Evolutionary conservation across 1,139 yeast species (phyloP).

Genomic region (Tardiomyces blankii): DNA sequence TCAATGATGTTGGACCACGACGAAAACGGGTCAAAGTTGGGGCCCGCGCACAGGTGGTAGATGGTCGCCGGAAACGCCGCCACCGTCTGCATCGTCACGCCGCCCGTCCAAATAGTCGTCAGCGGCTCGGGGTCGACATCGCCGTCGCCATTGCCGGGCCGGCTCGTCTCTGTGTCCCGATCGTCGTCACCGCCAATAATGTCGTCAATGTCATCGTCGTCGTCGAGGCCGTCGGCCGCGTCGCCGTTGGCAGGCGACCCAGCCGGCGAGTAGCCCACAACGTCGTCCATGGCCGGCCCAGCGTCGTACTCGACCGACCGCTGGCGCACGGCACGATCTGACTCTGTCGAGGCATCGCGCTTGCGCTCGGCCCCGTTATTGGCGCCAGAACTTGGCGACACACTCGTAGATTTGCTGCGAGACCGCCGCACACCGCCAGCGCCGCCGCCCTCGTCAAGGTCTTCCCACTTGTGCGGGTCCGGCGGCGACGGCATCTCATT

Average conservation of each 20-base stretch:
- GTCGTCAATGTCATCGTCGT: conserved; percentile 26
- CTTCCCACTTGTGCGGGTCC: neutral
- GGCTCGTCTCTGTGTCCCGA: neutral
- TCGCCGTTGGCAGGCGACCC: conserved; percentile 9
- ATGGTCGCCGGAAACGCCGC: conserved; percentile 38
- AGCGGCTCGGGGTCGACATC: neutral
- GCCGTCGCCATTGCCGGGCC: neutral
- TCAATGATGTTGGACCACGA: conserved; percentile 24
- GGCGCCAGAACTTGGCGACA: neutral
- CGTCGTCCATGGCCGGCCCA: conserved; percentile 10
- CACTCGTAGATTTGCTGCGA: neutral
- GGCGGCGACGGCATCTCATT: neutral
- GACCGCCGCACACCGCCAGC: no score
- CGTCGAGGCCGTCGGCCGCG: conserved; percentile 9
- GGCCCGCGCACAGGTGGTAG: conserved; percentile 32
- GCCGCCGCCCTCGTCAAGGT: neutral
- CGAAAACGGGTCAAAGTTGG: conserved; percentile 8
- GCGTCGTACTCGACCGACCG: conserved; percentile 3
- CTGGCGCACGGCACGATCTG: conserved; percentile 3
- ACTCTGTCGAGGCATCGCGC: neutral
- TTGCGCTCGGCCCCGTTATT: conserved; percentile 1
- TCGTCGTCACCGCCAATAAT: conserved; percentile 19
- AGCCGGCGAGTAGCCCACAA: conserved; percentile 13
- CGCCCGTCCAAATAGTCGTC: conserved; percentile 42
- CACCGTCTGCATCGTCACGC: conserved; percentile 43